These are phyloP conservation scores for Aaosphaeria arxii DNA, from an alignment of 2,329 filamentous ascomycete species.

Conservation along the genomic window DNA sequence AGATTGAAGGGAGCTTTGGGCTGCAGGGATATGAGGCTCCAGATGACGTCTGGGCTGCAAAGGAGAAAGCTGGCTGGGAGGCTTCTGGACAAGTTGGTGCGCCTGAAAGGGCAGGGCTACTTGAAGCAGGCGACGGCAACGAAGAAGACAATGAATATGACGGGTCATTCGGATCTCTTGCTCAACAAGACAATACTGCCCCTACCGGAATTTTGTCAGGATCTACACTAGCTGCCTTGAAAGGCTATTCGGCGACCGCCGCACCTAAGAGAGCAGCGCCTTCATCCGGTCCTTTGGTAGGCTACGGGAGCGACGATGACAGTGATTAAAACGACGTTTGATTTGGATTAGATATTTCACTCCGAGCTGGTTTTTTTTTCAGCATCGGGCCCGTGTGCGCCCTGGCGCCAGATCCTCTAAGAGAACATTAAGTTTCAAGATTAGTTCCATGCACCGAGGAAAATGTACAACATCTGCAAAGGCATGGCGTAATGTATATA, in stretches of 20 bases:
- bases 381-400: too few relatives aligned
- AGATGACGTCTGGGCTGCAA: slow-evolving; percentile 88
- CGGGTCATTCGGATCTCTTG: slow-evolving; percentile 6
- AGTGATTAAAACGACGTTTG: slow-evolving; percentile 46
- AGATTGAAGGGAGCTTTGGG: slow-evolving; percentile 81
- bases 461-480: too few relatives aligned
- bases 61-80: slow-evolving; percentile 67
- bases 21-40: slow-evolving; percentile 90
- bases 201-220: slow-evolving; percentile 72
- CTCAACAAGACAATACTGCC: slow-evolving; percentile 31
- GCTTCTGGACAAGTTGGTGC: slow-evolving; percentile 61
- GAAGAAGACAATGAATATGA: slow-evolving; percentile 30
- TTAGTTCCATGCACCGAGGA: too few relatives aligned
- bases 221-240: slow-evolving; percentile 77
- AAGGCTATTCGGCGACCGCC: slow-evolving; percentile 48
- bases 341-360: too few relatives aligned
- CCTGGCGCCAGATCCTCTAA: too few relatives aligned
- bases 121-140: slow-evolving; percentile 43
- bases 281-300: slow-evolving; percentile 72
- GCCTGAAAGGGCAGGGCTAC: slow-evolving; percentile 50
- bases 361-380: too few relatives aligned
- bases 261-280: slow-evolving; percentile 54
- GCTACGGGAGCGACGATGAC: slow-evolving; percentile 88
- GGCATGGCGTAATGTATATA: too few relatives aligned
- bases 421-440: too few relatives aligned